Evolutionary conservation across 2,329 filamentous ascomycete species (phyloP).

Genomic region (Botrytis tulipae): DNA sequence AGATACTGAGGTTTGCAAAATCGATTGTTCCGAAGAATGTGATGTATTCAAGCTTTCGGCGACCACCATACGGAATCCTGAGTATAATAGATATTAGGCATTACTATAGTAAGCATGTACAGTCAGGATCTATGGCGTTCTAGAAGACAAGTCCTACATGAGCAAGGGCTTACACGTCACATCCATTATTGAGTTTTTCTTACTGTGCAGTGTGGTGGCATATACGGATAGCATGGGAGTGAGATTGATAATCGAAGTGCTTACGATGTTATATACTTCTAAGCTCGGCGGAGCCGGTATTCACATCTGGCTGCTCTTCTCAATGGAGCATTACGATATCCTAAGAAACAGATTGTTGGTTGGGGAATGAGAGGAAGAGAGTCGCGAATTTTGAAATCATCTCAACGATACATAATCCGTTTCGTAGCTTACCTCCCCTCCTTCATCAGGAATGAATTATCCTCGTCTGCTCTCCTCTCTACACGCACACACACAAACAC

Average conservation of each 20-base stretch:
- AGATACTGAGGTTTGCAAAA: too few relatives aligned
- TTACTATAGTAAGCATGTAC: background rate
- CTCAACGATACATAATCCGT: background rate
- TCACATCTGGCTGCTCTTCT: background rate
- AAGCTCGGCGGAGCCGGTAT: background rate
- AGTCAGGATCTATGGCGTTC: background rate
- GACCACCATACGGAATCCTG: background rate
- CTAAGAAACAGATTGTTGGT: background rate
- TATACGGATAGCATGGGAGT: background rate
- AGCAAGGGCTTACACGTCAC: background rate
- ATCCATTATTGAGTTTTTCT: background rate
- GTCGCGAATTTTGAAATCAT: background rate
- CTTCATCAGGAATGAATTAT: too few relatives aligned
- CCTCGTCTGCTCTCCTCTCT: background rate
- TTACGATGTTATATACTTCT: background rate
- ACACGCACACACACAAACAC: too few relatives aligned
- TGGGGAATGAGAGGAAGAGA: background rate
- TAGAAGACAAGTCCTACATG: background rate
- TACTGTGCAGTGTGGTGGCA: background rate
- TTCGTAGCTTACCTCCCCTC: background rate
- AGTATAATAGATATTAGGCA: background rate
- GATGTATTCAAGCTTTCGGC: background rate
- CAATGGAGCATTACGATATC: background rate
- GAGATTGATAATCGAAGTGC: conserved; percentile 4
- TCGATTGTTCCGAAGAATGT: background rate